A percentile compares a stretch with the other conserved stretches of the same genome.
phyloP scores from a whole-genome alignment of 1,284 basidiomycete species.

The Boletus semigastroideus region DNA sequence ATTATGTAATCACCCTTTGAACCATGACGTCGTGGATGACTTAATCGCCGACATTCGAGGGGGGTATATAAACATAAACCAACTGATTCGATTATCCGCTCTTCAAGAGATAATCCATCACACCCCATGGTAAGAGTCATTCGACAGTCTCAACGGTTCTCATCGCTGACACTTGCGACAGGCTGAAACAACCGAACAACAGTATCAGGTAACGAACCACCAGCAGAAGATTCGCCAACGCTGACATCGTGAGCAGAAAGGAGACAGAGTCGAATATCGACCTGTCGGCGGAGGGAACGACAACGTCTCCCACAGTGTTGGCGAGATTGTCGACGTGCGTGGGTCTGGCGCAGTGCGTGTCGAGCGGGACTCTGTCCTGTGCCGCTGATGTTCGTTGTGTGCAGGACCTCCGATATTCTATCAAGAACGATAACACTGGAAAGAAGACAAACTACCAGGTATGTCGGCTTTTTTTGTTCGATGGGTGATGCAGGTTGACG shows the following conservation, averaged over 20 bases:
- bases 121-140: constrained; percentile 15
- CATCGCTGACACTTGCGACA: constrained; percentile 8
- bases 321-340: constrained; percentile 36
- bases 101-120: neutral
- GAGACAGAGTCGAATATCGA: constrained; percentile 45
- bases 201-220: constrained; percentile 27
- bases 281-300: constrained; percentile 41
- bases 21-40: constrained; percentile 19
- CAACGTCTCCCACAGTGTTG: constrained; percentile 40
- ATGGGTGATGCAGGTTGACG: neutral
- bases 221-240: no score
- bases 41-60: neutral
- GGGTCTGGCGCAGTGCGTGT: constrained; percentile 31
- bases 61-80: constrained; percentile 14
- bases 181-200: constrained; percentile 19
- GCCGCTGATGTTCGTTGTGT: neutral
- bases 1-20: no score
- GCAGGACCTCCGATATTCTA: constrained; percentile 37
- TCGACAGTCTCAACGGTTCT: no score
- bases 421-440: constrained; percentile 45
- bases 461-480: neutral
- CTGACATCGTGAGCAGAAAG: constrained; percentile 31
- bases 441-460: constrained; percentile 43
- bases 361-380: neutral
- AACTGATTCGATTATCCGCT: neutral